Evolutionary conservation across 78 protist genomes (phyloP).

Genomic region (Polysphondylium violaceum): DNA sequence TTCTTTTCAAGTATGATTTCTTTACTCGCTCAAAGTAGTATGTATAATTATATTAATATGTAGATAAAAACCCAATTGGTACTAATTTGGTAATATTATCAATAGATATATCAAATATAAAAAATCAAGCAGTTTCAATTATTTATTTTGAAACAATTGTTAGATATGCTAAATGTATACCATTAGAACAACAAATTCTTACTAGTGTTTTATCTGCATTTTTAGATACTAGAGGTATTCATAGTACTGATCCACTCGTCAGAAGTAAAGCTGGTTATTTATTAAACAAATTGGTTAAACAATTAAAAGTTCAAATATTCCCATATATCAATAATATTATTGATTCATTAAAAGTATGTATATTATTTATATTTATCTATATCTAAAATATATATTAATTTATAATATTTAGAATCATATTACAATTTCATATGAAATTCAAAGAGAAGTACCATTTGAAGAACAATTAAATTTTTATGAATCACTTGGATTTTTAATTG

Average conservation of each 20-base stretch:
- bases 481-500: conserved; percentile 56
- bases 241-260: conserved; percentile 46
- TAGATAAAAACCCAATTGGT: not conserved
- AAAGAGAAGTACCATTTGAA: conserved; percentile 71
- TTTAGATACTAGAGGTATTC: conserved; percentile 50
- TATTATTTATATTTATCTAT: not conserved
- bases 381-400: not conserved
- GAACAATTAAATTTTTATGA: conserved; percentile 73
- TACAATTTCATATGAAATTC: conserved; percentile 60
- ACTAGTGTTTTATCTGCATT: conserved; percentile 20
- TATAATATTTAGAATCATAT: conserved; percentile 32
- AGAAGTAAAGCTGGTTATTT: conserved; percentile 52
- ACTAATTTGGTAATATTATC: not conserved
- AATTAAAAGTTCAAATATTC: conserved; percentile 50
- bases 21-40: conserved; percentile 10
- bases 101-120: not conserved
- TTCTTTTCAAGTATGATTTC: conserved; percentile 54
- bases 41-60: not conserved
- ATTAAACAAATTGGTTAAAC: conserved; percentile 59
- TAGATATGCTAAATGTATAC: conserved; percentile 58
- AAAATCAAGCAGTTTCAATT: conserved; percentile 59
- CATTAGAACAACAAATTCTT: conserved; percentile 13
- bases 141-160: conserved; percentile 66
- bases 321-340: conserved; percentile 58
- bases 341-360: conserved; percentile 30